Base-by-base conservation (phyloP, 176 grass and related monocot species). In the Themeda triandra region DNA sequence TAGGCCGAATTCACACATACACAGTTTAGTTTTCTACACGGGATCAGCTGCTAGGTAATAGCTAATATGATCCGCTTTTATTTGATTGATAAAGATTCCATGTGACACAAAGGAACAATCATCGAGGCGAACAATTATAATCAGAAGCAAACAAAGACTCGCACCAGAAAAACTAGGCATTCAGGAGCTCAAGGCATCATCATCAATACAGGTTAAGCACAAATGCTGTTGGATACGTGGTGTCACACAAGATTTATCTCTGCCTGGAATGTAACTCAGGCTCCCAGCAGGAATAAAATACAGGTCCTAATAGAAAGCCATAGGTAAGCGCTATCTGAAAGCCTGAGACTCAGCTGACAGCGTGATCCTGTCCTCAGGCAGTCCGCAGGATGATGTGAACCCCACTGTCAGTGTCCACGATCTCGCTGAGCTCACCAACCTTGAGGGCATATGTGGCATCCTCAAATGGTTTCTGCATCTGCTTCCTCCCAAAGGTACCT, bases 391-490 rank as follows among this genome's bases (percentile, higher is more conserved):
- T 98, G 80, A 98, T 92, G 85, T 98, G 95, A 86, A 91, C 87
- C 11, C 92, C 92, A 27, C 92, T 98, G 25, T 98, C 95, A 24
- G 95, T 98, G 80, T 98, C 95, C 18, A 98, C 89, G 10, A 93
- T 80, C 79, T 84, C 91, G 5, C 95, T 98, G 31, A 95, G 48
- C 83, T 95, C 91, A 0, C 92, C 92, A 44, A 95, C 89, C 74
- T 88, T 81, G 76, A 98, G 95, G 7, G 85, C 89, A 28, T 53
- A 98, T 17, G 91, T 84, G 10, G 89, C 87, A 6, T 98, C 95
- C 82, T 98, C 95, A 35, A 95, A 98, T 27, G 95, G 95, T 86
- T 95, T 98, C 88, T 98, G 95, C 95, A 98, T 98, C 87, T 95
- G 92, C 72, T 85, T 84, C 51, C 87, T 85, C 76, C 92, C 89